These are phyloP conservation scores for Eucalyptus rudis DNA, from an alignment of 345 rosid species.

Conservation along the genomic window DNA sequence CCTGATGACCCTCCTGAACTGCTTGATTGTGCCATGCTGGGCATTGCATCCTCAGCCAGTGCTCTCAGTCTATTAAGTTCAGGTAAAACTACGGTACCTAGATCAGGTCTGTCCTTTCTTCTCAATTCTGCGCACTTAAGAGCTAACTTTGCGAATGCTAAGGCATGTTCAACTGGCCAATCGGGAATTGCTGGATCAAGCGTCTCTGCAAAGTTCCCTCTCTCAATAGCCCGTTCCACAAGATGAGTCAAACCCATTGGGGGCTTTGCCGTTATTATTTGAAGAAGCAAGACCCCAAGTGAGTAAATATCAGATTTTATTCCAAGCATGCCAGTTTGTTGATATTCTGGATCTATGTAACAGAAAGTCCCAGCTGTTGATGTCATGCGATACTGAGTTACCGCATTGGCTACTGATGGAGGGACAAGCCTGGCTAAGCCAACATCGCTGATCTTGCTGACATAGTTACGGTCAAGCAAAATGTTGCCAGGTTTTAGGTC, in stretches of 20 bases:
- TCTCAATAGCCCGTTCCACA: slow-evolving; percentile 49
- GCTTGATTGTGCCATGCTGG: neutral
- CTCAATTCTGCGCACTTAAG: slow-evolving; percentile 70
- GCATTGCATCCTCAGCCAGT: slow-evolving; percentile 45
- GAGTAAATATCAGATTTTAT: slow-evolving; percentile 80
- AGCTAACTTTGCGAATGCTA: slow-evolving; percentile 46
- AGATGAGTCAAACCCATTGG: slow-evolving; percentile 83
- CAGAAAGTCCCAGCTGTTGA: slow-evolving; percentile 91
- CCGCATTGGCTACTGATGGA: slow-evolving; percentile 48
- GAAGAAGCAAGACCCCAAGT: slow-evolving; percentile 69
- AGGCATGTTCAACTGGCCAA: slow-evolving; percentile 70
- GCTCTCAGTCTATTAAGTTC: slow-evolving; percentile 56
- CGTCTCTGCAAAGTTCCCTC: slow-evolving; percentile 28
- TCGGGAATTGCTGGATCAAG: slow-evolving; percentile 53
- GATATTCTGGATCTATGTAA: slow-evolving; percentile 94
- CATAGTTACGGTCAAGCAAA: slow-evolving; percentile 62
- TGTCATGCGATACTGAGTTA: slow-evolving; percentile 81
- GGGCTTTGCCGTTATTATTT: slow-evolving; percentile 69
- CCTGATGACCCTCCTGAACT: slow-evolving; percentile 8
- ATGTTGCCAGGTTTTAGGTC: slow-evolving; percentile 91
- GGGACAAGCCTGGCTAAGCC: slow-evolving; percentile 95
- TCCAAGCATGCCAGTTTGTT: slow-evolving; percentile 86
- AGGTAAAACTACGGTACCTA: slow-evolving; percentile 44
- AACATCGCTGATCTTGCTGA: slow-evolving; percentile 88
- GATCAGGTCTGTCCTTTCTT: slow-evolving; percentile 85